Evolutionary conservation across 1,139 yeast species (phyloP), one percentile per base, ranked within the genome.

Genomic region (Yamadazyma diddensiae): DNA sequence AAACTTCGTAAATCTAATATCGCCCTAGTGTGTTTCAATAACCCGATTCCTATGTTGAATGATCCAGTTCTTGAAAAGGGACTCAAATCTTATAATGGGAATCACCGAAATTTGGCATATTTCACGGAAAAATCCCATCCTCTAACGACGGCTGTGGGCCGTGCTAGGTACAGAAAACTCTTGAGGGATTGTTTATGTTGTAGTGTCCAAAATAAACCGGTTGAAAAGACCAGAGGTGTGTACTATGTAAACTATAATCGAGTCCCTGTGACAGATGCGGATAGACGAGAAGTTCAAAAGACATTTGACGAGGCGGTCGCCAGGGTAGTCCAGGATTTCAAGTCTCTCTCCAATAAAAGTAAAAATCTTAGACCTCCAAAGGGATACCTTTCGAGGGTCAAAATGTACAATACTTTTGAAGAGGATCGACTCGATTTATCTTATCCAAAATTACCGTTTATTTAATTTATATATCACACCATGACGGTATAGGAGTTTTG

Each of bases 341-440:
- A 10, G 5, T 12, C 25, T 6, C 13, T 22, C 7, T 15, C 13
- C 4, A 15, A 12, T 15, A 22, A 22, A 13, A 12, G 25, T 13
- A 6, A 5, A 5, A 22, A 12, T 5, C 8, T 10, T 10, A 8
- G 6, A 6, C 11, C 10, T 11, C 25, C 25, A 6, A 22, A 22
- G 13, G 22, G 22, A 12, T 7, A 9, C 11, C 5, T 5, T 6
- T 11, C 21, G 73, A 52, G 82, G 71, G 49, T 61, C 72, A 37
- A 59, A 73, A 42, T 55, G 62, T 47, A 70, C 71, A 31, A 65
- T 76, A 45, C 46, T 38, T 66, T 72, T 53, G 82, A 79, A 30
- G 83, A 82, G 42, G 61, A 65, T 21, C 63, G 66, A 31, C 81
- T 79, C 13, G 87, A 88, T 4, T 85, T 88, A 19, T 43, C 39